Percentiles rank a stretch among this genome's conserved stretches.
phyloP scores from a whole-genome alignment of 2,329 filamentous ascomycete genomes.

The Arthrobotrys sinensis region DNA sequence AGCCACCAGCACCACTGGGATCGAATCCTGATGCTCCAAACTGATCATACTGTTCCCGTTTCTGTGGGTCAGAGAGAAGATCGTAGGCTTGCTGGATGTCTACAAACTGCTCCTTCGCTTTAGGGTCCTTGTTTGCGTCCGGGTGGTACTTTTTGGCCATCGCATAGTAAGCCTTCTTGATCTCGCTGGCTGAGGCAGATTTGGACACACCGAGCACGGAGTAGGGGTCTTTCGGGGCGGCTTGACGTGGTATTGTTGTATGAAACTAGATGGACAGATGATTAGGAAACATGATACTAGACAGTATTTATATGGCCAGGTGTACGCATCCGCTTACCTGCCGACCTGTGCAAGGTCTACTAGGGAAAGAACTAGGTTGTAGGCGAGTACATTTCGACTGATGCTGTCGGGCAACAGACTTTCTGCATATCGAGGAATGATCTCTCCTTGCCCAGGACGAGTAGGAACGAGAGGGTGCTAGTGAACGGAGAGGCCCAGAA shows the following conservation, averaged over 20 bases:
- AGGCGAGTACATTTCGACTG: constrained; percentile 4
- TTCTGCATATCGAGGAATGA: background rate
- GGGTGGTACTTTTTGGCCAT: constrained; percentile 98
- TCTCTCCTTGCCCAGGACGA: constrained; percentile 34
- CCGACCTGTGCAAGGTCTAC: constrained; percentile 47
- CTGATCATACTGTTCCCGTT: constrained; percentile 91
- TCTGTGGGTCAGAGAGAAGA: constrained; percentile 90
- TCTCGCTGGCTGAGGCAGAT: constrained; percentile 84
- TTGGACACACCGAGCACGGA: constrained; percentile 86
- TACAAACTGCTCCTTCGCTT: constrained; percentile 93
- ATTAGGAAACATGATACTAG: constrained; percentile 69
- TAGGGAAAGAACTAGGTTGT: background rate
- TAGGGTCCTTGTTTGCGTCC: constrained; percentile 94
- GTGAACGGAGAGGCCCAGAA: constrained; percentile 2
- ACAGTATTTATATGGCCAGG: too few species aligned
- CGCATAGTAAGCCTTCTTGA: constrained; percentile 98
- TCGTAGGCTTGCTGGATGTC: constrained; percentile 96
- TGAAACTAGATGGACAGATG: constrained; percentile 71
- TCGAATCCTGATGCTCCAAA: constrained; percentile 92
- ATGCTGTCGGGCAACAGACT: background rate
- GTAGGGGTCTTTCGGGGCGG: constrained; percentile 82
- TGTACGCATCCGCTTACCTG: constrained; percentile 62
- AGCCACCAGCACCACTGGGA: constrained; percentile 72
- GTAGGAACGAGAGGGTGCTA: constrained; percentile 21
- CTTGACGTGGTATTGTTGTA: constrained; percentile 72